A percentile compares a stretch with the other conserved stretches of the same genome.
Conservation (phyloP, 78 protist species). For the Creolimax fragrantissima region DNA sequence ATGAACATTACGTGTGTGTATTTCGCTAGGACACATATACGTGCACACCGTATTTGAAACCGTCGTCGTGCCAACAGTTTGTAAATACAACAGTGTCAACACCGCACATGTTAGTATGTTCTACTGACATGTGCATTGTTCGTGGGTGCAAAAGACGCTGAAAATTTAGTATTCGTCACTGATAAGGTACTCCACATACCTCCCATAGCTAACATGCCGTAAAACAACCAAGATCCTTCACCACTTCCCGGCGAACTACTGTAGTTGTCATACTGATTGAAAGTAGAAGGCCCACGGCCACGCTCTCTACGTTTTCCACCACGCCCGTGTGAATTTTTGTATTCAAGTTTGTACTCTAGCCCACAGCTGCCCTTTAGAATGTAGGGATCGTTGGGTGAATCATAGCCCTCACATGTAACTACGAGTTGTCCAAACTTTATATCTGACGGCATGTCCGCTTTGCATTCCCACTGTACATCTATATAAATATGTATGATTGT, state of each 20-base stretch:
- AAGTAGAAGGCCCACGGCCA: background rate
- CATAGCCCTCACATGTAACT: slow-evolving; percentile 8
- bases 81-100: no score
- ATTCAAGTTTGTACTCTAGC: background rate
- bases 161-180: no score
- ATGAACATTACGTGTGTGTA: no score
- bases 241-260: background rate
- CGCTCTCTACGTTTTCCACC: background rate
- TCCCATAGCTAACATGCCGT: background rate
- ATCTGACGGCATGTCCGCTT: background rate
- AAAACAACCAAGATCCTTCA: background rate
- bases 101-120: no score
- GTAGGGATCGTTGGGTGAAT: slow-evolving; percentile 1
- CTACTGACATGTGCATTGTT: no score
- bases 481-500: background rate
- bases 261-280: background rate
- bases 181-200: no score
- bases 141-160: no score
- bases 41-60: no score
- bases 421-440: background rate
- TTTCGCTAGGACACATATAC: no score
- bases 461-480: slow-evolving; percentile 6
- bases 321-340: background rate
- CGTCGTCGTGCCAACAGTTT: no score
- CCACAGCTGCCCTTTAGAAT: slow-evolving; percentile 2